Evolutionary conservation across 768 basidiomycete genomes (phyloP), one percentile per base, ranked within the genome.

Genomic region (Termitomyces sp.): DNA sequence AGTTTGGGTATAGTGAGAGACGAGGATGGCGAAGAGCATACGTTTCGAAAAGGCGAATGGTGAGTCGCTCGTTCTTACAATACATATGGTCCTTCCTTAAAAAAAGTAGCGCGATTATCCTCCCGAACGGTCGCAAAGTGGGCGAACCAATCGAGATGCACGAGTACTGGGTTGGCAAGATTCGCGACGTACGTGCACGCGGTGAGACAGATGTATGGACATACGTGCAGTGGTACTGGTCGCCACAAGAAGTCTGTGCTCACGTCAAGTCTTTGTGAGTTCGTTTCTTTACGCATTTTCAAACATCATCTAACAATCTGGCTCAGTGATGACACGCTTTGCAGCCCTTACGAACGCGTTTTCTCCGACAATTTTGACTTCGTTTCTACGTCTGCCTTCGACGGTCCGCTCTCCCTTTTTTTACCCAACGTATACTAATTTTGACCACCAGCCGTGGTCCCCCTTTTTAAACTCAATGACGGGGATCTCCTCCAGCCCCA

Each of bases 151-250:
- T 72, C 1, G 71, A 72, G 0, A 34, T 67, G 3, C 62, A 69
- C n/a, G 69, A 77, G 11, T 78, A 77, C 34, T 84, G 83, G 83
- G 72, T 84, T 1, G 83, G 65, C 0, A 70, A 66, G 49, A 78
- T 84, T 1, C 69, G 62, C 15, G 77, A 77, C 8, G 81, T 84
- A 19, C 69, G 77, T 12, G 70, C 70, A 3, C 53, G 64, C 54
- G 57, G 47, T 42, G 62, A 52, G 10, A 61, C 58, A 8, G 65
- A 71, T 5, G 66, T 79, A 0, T 84, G 80, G 80, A 73, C 69
- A 0, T 64, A 58, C 10, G 73, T 85, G 0, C 74, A 78, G 46
- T 86, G 84, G 84, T 83, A 69, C 46, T 86, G 80, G 65, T 72
- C 76, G 1, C 71, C 74, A 0, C 47, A 67, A n/a, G 84, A 86